These are phyloP conservation scores for Closterium sp. DNA, from an alignment of 139 green algal species.

Conservation along the genomic window DNA sequence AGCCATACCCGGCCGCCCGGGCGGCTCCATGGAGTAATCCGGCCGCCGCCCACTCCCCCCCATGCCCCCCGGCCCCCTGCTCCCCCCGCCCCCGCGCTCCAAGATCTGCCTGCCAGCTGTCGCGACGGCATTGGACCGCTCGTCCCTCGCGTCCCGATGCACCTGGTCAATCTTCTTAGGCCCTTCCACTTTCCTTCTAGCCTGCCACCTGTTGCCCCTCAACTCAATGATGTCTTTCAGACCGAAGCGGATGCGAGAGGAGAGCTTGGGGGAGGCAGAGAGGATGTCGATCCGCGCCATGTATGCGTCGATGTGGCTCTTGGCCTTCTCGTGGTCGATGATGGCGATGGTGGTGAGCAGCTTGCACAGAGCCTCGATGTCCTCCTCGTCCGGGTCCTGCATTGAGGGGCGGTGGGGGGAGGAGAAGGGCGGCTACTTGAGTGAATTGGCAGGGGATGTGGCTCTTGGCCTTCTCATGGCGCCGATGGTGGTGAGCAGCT, in stretches of 20 bases:
- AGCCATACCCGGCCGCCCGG: neutral
- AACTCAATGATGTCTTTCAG: slow-evolving; percentile 61
- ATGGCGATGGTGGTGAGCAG: slow-evolving; percentile 78
- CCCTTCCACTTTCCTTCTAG: slow-evolving; percentile 57
- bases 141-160: slow-evolving; percentile 49
- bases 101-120: slow-evolving; percentile 31
- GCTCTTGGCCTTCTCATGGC: slow-evolving; percentile 52
- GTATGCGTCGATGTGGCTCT: slow-evolving; percentile 60
- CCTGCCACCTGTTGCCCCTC: slow-evolving; percentile 53
- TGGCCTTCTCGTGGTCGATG: slow-evolving; percentile 58
- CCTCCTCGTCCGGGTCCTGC: slow-evolving; percentile 70
- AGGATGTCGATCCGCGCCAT: slow-evolving; percentile 54
- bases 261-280: slow-evolving; percentile 33
- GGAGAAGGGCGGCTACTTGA: no score
- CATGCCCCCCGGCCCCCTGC: neutral
- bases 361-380: slow-evolving; percentile 97
- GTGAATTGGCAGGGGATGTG: no score
- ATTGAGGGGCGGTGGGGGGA: neutral
- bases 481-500: slow-evolving; percentile 82
- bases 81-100: neutral
- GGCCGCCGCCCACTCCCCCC: neutral
- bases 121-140: slow-evolving; percentile 30
- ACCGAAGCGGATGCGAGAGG: slow-evolving; percentile 57
- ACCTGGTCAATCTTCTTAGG: slow-evolving; percentile 66
- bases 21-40: neutral